Evolutionary conservation across 768 basidiomycete species (phyloP).

Genomic region (Pulveroboletus sp.): DNA sequence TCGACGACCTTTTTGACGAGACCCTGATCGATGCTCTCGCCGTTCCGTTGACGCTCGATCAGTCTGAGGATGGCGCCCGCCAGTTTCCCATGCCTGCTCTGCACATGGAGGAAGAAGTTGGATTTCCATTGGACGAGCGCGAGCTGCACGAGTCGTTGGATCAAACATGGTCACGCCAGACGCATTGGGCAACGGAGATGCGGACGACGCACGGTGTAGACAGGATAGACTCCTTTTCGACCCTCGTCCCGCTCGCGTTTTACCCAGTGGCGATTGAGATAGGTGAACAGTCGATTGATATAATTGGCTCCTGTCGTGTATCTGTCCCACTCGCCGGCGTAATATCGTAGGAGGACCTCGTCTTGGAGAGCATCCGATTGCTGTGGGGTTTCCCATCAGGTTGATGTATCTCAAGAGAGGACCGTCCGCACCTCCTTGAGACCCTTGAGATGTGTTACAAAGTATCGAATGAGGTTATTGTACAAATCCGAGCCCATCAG

Average conservation of each 20-base stretch:
- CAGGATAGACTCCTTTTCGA: slow-evolving; percentile 87
- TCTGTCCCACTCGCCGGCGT: slow-evolving; percentile 90
- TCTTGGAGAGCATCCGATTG: slow-evolving; percentile 77
- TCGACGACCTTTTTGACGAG: slow-evolving; percentile 94
- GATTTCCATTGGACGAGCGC: slow-evolving; percentile 95
- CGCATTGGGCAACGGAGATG: neutral
- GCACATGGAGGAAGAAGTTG: slow-evolving; percentile 87
- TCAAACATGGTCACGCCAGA: neutral
- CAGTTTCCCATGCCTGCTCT: slow-evolving; percentile 75
- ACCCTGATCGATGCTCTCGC: slow-evolving; percentile 88
- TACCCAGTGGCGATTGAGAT: slow-evolving; percentile 99
- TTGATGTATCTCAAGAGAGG: slow-evolving; percentile 15
- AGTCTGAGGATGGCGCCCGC: slow-evolving; percentile 83
- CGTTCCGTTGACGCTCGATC: slow-evolving; percentile 92
- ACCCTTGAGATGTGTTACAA: slow-evolving; percentile 72
- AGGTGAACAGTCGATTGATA: slow-evolving; percentile 95
- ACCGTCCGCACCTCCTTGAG: slow-evolving; percentile 53
- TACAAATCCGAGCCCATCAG: slow-evolving; percentile 97
- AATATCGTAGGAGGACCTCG: slow-evolving; percentile 84
- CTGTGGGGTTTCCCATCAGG: slow-evolving; percentile 38
- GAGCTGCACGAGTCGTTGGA: slow-evolving; percentile 45
- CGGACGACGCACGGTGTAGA: slow-evolving; percentile 76
- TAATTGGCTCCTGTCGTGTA: slow-evolving; percentile 98
- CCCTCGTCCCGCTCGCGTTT: slow-evolving; percentile 98
- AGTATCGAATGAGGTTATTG: slow-evolving; percentile 90